A percentile compares a stretch with the other conserved stretches of the same genome.
These are phyloP conservation scores for Chenopodium berlandieri DNA, from an alignment of 148 eudicot species.

Conservation along the genomic window DNA sequence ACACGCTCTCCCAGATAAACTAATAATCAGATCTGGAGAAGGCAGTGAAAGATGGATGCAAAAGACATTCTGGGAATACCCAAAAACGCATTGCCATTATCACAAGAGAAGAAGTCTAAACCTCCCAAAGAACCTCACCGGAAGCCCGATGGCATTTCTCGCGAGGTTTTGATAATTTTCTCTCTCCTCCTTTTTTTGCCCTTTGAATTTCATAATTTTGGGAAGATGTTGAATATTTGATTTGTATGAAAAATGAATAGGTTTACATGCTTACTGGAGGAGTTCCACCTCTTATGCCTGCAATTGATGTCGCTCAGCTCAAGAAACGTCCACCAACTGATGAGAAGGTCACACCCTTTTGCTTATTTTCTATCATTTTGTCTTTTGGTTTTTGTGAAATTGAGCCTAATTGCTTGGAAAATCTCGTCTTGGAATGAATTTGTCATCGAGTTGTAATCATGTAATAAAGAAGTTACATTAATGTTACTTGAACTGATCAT, in stretches of 20 bases:
- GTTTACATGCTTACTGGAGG: constrained; percentile 93
- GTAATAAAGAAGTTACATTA: no score
- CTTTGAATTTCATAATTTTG: neutral
- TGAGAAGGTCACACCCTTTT: constrained; percentile 52
- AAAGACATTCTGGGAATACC: constrained; percentile 84
- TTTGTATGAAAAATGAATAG: constrained; percentile 27
- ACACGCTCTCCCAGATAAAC: no score
- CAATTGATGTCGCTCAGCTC: constrained; percentile 62
- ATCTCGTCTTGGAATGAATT: no score
- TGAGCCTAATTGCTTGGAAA: no score
- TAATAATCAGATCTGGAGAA: no score
- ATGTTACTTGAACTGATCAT: neutral
- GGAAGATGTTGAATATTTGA: neutral
- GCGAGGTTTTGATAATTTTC: constrained; percentile 44
- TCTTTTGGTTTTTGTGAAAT: neutral
- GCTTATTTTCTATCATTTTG: neutral
- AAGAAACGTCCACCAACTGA: constrained; percentile 61
- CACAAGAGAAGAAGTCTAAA: constrained; percentile 71
- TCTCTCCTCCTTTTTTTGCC: neutral
- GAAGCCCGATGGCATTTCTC: constrained; percentile 90
- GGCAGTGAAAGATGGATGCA: constrained; percentile 56
- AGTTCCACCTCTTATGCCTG: constrained; percentile 77
- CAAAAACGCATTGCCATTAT: constrained; percentile 39
- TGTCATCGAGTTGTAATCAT: no score
- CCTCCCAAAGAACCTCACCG: constrained; percentile 83